Conservation (phyloP, 441 rosid genomes). For the Gossypium laxum region DNA sequence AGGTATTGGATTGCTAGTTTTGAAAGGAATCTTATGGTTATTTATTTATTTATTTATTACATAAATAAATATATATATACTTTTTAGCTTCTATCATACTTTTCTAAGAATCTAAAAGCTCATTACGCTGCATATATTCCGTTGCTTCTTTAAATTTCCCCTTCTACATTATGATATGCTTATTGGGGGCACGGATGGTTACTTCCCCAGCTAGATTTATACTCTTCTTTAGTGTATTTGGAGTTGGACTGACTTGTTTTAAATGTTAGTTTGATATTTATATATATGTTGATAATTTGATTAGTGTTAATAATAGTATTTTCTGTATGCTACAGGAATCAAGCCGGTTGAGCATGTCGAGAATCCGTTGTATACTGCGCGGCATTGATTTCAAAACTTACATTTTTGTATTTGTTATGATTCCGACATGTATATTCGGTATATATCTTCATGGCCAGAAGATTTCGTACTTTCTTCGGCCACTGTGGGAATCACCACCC, state of each 20-base stretch:
- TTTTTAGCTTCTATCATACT: neutral
- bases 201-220: neutral
- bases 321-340: slow-evolving; percentile 40
- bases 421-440: slow-evolving; percentile 57
- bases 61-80: no score
- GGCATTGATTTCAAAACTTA: slow-evolving; percentile 53
- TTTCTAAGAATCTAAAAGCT: slow-evolving; percentile 9
- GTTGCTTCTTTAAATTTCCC: neutral
- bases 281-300: neutral
- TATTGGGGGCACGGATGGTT: neutral
- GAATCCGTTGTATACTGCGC: slow-evolving; percentile 66
- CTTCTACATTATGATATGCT: neutral
- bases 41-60: neutral
- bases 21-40: neutral
- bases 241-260: neutral
- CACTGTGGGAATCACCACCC: slow-evolving; percentile 81
- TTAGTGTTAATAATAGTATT: slow-evolving; percentile 1
- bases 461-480: slow-evolving; percentile 72
- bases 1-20: neutral
- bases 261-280: neutral
- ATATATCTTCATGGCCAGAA: slow-evolving; percentile 78
- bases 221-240: neutral
- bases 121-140: neutral
- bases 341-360: slow-evolving; percentile 52
- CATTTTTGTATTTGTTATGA: slow-evolving; percentile 48